Conservation (phyloP, 2,329 filamentous ascomycete species). For the Aspergillus glaucus region DNA sequence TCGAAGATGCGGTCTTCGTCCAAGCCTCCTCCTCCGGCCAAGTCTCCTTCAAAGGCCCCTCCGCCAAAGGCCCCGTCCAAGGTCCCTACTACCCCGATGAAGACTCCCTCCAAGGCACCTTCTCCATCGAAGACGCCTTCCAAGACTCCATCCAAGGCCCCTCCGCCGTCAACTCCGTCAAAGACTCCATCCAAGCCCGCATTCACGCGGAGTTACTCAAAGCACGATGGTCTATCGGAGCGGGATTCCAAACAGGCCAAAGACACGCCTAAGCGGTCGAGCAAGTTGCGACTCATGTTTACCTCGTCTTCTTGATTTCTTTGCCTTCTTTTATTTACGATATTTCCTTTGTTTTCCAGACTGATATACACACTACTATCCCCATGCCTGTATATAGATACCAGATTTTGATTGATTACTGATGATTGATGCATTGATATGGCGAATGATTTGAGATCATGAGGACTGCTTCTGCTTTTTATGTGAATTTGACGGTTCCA, state of each 20-base stretch:
- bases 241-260: constrained; percentile 19
- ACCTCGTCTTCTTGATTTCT: constrained; percentile 11
- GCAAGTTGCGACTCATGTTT: constrained; percentile 32
- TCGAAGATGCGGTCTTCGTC: constrained; percentile 13
- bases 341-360: not conserved
- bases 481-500: too few species aligned
- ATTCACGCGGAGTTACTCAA: constrained; percentile 2
- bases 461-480: too few species aligned
- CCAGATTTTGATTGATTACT: too few species aligned
- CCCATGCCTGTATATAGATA: not conserved
- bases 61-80: constrained; percentile 4
- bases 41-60: constrained; percentile 1
- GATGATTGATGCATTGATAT: too few species aligned
- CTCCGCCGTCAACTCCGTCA: constrained; percentile 10
- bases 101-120: constrained; percentile 11
- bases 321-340: not conserved
- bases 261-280: constrained; percentile 36
- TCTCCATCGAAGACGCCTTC: constrained; percentile 16
- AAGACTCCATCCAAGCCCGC: constrained; percentile 15
- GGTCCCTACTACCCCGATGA: not conserved
- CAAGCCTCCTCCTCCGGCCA: constrained; percentile 11
- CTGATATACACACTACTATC: not conserved
- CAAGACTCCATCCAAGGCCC: constrained; percentile 12
- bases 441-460: not conserved
- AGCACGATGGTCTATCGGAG: not conserved